Evolutionary conservation across 345 rosid genomes (phyloP).

Genomic region (Brassica juncea): DNA sequence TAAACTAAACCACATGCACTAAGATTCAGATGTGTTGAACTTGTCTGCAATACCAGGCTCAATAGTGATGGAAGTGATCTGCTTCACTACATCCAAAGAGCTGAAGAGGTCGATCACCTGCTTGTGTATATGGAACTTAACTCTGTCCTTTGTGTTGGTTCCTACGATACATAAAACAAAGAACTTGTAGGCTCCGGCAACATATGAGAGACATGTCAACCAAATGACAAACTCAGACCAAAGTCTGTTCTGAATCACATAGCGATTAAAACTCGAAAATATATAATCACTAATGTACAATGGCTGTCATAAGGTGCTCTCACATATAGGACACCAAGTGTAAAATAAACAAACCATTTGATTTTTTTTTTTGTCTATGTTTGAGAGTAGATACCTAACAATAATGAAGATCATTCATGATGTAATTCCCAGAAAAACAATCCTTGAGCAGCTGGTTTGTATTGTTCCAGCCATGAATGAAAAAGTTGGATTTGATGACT

Average conservation of each 20-base stretch:
- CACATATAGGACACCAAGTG: neutral
- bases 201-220: neutral
- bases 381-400: neutral
- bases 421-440: neutral
- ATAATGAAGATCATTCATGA: neutral
- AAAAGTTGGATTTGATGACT: neutral
- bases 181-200: neutral
- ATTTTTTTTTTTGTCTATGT: neutral
- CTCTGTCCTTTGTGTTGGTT: conserved; percentile 70
- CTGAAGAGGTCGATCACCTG: conserved; percentile 70
- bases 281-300: neutral
- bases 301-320: neutral
- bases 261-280: neutral
- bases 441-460: neutral
- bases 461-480: neutral
- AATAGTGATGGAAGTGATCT: conserved; percentile 70
- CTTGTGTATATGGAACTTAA: conserved; percentile 71
- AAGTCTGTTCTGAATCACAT: neutral
- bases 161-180: neutral
- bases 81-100: conserved; percentile 74
- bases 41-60: conserved; percentile 85
- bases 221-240: neutral
- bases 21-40: conserved; percentile 43
- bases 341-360: neutral
- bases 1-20: neutral